Evolutionary conservation across 306 rosid genomes (phyloP).

Genomic region (Purshia tridentata): DNA sequence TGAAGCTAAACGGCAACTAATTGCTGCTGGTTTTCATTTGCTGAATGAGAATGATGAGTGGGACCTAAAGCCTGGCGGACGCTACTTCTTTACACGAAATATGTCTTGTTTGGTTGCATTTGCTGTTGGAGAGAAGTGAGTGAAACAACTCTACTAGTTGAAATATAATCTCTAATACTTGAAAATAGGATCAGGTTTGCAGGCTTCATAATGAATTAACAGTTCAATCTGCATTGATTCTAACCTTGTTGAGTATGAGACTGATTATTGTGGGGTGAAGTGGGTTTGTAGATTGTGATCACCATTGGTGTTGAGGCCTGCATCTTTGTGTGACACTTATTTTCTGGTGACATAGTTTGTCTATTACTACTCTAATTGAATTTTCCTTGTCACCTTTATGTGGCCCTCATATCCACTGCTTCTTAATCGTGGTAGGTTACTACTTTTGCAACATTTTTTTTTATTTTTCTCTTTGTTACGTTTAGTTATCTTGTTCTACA

Average conservation of each 20-base stretch:
- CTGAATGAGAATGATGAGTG: constrained; percentile 79
- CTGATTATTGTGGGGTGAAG: not conserved
- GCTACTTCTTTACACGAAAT: constrained; percentile 88
- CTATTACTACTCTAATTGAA: not conserved
- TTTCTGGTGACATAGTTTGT: constrained; percentile 13
- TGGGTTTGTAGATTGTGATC: not conserved
- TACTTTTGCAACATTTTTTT: not conserved
- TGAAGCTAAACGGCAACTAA: constrained; percentile 75
- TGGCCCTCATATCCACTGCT: not conserved
- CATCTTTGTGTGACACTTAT: not conserved
- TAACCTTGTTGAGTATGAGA: not conserved
- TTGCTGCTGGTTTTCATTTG: constrained; percentile 78
- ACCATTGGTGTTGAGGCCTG: not conserved
- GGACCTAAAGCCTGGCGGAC: constrained; percentile 90
- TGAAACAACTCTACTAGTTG: not conserved
- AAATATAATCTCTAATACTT: not conserved
- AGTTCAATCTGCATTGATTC: not conserved
- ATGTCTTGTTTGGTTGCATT: constrained; percentile 94
- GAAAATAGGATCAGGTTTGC: not conserved
- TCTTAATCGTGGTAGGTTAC: not conserved
- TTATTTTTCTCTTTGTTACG: not conserved
- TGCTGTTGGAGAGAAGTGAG: constrained; percentile 81
- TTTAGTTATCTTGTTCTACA: constrained; percentile 1
- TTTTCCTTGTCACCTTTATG: not conserved
- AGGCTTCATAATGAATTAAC: constrained; percentile 1